Percentiles rank a stretch among this genome's conserved stretches.
Evolutionary conservation across 441 rosid genomes (phyloP).

Genomic region (Syzygium syzygioides): DNA sequence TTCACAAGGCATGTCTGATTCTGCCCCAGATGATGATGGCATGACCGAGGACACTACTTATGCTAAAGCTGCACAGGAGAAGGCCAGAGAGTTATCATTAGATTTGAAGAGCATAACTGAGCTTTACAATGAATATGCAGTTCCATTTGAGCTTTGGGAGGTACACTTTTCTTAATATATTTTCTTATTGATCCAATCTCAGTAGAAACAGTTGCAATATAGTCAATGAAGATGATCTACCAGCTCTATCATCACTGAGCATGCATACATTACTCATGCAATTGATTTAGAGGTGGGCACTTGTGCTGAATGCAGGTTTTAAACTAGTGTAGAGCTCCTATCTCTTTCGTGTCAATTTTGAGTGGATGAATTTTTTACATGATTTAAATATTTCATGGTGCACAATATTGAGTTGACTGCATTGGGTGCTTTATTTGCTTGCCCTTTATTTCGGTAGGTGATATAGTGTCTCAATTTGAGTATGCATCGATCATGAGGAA

Average conservation of each 20-base stretch:
- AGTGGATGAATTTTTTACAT: neutral
- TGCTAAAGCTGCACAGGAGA: conserved; percentile 59
- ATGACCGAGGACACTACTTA: conserved; percentile 32
- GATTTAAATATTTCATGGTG: neutral
- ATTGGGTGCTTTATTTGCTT: neutral
- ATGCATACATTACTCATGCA: neutral
- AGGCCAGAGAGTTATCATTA: conserved; percentile 80
- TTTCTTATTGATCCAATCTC: neutral
- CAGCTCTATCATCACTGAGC: neutral
- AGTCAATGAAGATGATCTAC: neutral
- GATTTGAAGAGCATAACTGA: conserved; percentile 93
- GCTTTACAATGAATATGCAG: conserved; percentile 93
- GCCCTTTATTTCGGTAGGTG: neutral
- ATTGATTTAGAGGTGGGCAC: neutral
- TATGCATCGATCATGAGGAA: neutral
- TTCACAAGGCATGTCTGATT: conserved; percentile 44
- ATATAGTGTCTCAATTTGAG: neutral
- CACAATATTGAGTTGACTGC: neutral
- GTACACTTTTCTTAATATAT: conserved; percentile 24
- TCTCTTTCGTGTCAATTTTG: neutral
- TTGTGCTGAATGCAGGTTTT: neutral
- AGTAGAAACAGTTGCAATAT: neutral
- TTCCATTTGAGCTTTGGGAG: conserved; percentile 98
- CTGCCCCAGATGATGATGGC: conserved; percentile 31
- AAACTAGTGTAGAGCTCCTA: neutral